Evolutionary conservation across 129 eudicot species (phyloP).

Genomic region (Arctium lappa): DNA sequence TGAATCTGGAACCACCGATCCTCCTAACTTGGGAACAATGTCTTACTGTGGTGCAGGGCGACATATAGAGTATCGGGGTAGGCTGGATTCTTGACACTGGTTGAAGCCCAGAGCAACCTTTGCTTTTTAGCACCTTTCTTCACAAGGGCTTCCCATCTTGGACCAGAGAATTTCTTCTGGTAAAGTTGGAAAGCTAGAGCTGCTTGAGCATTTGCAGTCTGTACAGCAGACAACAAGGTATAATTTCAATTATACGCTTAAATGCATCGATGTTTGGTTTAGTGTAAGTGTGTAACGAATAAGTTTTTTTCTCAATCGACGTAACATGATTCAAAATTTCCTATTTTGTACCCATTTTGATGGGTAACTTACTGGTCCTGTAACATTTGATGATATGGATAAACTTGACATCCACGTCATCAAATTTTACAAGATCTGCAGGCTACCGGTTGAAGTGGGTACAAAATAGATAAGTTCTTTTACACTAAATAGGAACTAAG

Average conservation of each 20-base stretch:
- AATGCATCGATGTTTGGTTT: too few relatives aligned
- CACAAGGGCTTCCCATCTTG: slow-evolving; percentile 98
- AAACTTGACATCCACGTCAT: not conserved
- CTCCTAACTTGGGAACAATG: too few relatives aligned
- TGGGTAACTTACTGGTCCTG: not conserved
- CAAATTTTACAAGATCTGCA: not conserved
- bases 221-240: slow-evolving; percentile 7
- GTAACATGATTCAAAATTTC: not conserved
- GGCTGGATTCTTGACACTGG: slow-evolving; percentile 98
- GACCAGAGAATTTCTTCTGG: slow-evolving; percentile 98
- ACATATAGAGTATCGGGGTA: slow-evolving; percentile 95
- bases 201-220: slow-evolving; percentile 99
- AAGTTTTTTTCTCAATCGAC: not conserved
- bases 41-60: slow-evolving; percentile 30
- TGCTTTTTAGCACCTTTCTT: slow-evolving; percentile 99
- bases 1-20: too few relatives aligned
- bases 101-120: slow-evolving; percentile 94
- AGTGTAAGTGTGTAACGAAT: not conserved
- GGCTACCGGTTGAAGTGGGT: not conserved
- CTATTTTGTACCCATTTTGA: not conserved
- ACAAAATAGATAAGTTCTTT: not conserved
- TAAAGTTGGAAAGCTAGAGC: slow-evolving; percentile 91
- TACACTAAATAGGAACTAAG: not conserved
- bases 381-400: not conserved
- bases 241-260: not conserved